Evolutionary conservation across 2,329 filamentous ascomycete species (phyloP).

Genomic region (Sordariomycetes sp.): DNA sequence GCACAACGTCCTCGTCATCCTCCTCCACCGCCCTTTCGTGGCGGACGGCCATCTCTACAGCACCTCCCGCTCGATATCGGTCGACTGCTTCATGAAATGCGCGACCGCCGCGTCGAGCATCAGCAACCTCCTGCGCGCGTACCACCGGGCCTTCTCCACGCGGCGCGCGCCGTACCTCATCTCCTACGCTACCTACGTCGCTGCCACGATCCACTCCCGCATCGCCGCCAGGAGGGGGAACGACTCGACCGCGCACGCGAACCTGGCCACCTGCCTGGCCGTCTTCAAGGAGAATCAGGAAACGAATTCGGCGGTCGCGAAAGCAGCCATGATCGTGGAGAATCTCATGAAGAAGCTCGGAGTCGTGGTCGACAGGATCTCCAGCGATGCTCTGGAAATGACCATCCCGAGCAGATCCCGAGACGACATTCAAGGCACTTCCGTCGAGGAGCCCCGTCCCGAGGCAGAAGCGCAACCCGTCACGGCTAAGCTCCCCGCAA

Average conservation of each 20-base stretch:
- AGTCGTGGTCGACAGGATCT: conserved; percentile 13
- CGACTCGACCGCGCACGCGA: conserved; percentile 26
- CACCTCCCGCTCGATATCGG: conserved; percentile 27
- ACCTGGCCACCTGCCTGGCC: conserved; percentile 28
- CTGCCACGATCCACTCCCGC: conserved; percentile 41
- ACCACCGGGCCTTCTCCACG: conserved; percentile 34
- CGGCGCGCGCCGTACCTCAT: conserved; percentile 40
- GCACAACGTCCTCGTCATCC: conserved; percentile 40
- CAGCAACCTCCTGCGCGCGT: conserved; percentile 29
- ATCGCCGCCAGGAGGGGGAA: conserved; percentile 34
- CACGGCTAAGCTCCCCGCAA: neutral
- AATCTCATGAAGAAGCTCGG: conserved; percentile 34
- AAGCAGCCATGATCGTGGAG: conserved; percentile 33
- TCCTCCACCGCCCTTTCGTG: conserved; percentile 44
- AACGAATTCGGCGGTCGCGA: conserved; percentile 37
- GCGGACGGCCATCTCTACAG: conserved; percentile 37
- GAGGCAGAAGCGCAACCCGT: neutral
- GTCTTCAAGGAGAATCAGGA: conserved; percentile 39
- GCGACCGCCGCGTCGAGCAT: conserved; percentile 35
- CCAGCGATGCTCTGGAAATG: conserved; percentile 5
- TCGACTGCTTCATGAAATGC: conserved; percentile 33
- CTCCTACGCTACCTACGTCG: conserved; percentile 46
- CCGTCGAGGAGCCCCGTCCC: neutral
- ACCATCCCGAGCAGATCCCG: neutral
- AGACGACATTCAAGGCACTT: neutral